Evolutionary conservation across 2,329 filamentous ascomycete genomes (phyloP), one percentile per base, ranked within the genome.

Genomic region (Cladophialophora carrionii): DNA sequence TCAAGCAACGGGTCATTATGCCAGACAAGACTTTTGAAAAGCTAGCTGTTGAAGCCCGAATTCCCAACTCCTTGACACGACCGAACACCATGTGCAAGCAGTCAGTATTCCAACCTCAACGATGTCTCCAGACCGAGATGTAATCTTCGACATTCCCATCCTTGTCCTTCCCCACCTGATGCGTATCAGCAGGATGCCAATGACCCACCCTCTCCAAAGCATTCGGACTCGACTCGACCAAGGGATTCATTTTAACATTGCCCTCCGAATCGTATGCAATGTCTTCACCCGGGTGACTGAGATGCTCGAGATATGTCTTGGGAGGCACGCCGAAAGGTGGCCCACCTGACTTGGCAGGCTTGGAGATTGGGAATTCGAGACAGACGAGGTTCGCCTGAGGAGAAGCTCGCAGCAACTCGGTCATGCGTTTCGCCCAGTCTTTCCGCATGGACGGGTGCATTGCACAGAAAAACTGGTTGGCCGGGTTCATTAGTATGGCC

Each of bases 331-430:
- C 86, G 82, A 86, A 93, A 1, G 92, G 91, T 12, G 92, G 91
- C 0, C 92, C 91, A 9, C 82, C 82, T 9, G 83, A 81, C 10
- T 80, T 81, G 9, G 88, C 83, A 49, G 86, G 82, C 75, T 93
- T 95, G 67, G 85, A 83, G 0, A 88, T 87, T 9, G 92, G 92
- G 75, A 90, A 96, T 75, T 96, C 91, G 67, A 96, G 83, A 77
- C 86, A 88, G 56, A 88, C 80, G 61, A 88, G 78, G 56, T 79
- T 77, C 5, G 85, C 85, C 1, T 66, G 67, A 2, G 75, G 76
- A 1, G 77, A 75, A 14, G 80, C 76, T 14, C 82, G 77, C 10
- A 88, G 80, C 7, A 88, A 78, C 61, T 83, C 76, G 4, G 79
- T 79, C 74, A 85, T 83, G 22, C 85, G 80, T 17, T 79, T 75